Evolutionary conservation across 2,329 filamentous ascomycete species (phyloP).

Genomic region (Cladosporium sp.): DNA sequence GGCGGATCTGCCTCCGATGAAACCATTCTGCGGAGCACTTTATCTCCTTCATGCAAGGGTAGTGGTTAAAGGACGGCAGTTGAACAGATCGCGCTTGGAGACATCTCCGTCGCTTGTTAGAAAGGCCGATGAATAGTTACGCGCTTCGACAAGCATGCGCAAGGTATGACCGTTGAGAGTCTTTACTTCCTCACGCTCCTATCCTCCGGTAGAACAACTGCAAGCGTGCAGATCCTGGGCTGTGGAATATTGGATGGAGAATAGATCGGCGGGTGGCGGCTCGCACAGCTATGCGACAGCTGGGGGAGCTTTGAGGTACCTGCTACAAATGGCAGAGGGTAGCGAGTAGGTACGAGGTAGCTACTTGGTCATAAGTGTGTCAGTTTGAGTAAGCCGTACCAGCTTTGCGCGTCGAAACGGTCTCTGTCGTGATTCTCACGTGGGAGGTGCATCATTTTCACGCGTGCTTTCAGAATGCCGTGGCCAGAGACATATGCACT

Average conservation of each 20-base stretch:
- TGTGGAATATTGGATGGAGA: neutral
- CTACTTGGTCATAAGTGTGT: neutral
- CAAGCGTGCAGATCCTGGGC: neutral
- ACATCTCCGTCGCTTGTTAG: neutral
- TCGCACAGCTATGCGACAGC: neutral
- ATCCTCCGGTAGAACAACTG: neutral
- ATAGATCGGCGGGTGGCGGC: neutral
- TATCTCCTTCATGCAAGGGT: neutral
- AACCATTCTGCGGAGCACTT: neutral
- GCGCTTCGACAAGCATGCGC: neutral
- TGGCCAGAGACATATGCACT: neutral
- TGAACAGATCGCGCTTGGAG: neutral
- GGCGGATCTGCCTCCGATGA: neutral
- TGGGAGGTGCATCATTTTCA: neutral
- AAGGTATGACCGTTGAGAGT: neutral
- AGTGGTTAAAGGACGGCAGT: neutral
- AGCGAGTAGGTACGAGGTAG: neutral
- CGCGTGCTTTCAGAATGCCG: neutral
- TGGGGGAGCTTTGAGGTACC: no score
- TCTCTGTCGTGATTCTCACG: neutral
- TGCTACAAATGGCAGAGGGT: neutral
- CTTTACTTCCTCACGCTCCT: no score
- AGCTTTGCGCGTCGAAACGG: neutral
- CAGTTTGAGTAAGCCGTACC: neutral
- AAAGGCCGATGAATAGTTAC: neutral